Conservation (phyloP, 441 rosid genomes). For the Brassica hybrid region DNA sequence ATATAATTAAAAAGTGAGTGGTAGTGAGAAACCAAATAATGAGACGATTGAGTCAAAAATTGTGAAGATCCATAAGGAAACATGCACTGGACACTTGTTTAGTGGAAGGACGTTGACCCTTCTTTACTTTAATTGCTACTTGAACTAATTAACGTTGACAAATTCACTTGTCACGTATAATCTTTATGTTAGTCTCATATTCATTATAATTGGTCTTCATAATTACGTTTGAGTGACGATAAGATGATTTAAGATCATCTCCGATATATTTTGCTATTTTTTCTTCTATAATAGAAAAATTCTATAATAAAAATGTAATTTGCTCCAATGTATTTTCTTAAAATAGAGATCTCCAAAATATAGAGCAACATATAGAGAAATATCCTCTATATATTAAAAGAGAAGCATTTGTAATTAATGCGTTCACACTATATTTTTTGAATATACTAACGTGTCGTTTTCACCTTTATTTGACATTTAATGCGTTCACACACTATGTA, state of each 20-base stretch:
- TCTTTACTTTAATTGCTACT: slow-evolving; percentile 22
- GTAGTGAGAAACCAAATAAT: slow-evolving; percentile 30
- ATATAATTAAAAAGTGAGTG: not conserved
- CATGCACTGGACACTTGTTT: slow-evolving; percentile 29
- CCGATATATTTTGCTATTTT: no score
- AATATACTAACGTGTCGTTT: no score
- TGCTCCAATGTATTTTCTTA: no score
- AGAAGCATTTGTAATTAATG: no score
- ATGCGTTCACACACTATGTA: no score
- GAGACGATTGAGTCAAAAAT: not conserved
- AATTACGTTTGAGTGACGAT: slow-evolving; percentile 35
- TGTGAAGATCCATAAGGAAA: not conserved
- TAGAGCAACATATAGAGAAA: no score
- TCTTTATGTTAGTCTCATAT: not conserved
- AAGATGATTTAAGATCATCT: slow-evolving; percentile 3
- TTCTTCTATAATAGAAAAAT: no score
- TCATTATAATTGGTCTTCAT: not conserved
- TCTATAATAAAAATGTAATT: no score
- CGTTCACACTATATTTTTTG: no score
- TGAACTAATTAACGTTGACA: slow-evolving; percentile 41
- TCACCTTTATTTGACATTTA: no score
- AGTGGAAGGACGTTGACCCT: slow-evolving; percentile 30
- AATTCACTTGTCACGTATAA: not conserved
- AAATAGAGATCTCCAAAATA: no score
- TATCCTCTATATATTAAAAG: no score